Evolutionary conservation across 1,284 basidiomycete genomes (phyloP), one percentile per base, ranked within the genome.

Genomic region (Leucoagaricus sp.): DNA sequence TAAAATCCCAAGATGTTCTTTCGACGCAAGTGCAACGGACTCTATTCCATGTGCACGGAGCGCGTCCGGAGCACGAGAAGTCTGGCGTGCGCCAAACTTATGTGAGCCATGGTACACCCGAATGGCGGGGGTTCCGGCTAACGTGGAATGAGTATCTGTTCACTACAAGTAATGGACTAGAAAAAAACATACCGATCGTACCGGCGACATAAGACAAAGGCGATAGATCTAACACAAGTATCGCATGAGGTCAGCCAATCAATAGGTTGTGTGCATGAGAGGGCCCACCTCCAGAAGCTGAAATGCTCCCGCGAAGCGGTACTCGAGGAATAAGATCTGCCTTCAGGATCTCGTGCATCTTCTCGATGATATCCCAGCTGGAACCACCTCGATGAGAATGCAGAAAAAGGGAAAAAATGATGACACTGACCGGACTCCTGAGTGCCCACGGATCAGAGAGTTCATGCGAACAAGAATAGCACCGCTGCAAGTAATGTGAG

Each of bases 381-480:
- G 19, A 41, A 33, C 46, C 25, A 63, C 31, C 49, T 28, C 23
- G 29, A 25, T n/a, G 26, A 47, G 38, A 12, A 46, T 3, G 19
- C 17, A 29, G 17, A 47, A 44, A 28, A 21, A n/a, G n/a, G n/a
- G n/a, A n/a, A n/a, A n/a, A 31, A 9, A 23, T n/a, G 19, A 9
- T 21, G 15, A 45, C 12, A 55, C 57, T 52, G 40, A 70, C 71
- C 71, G 66, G 29, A 94, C 85, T 42, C 89, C 93, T 25, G 89
- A 92, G 72, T 94, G 93, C 0, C 91, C 92, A 25, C 91, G 84
- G 58, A 91, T 82, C 36, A 93, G 81, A 1, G 89, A 92, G 72
- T 94, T 94, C 76, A 91, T 87, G 60, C 93, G 86, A 59, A 96
- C 81, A 19, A 94, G 72, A 66, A 95, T 93, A 0, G 93, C 91